phyloP scores from a whole-genome alignment of 495 filamentous ascomycete species.

The Talaromyces liani region DNA sequence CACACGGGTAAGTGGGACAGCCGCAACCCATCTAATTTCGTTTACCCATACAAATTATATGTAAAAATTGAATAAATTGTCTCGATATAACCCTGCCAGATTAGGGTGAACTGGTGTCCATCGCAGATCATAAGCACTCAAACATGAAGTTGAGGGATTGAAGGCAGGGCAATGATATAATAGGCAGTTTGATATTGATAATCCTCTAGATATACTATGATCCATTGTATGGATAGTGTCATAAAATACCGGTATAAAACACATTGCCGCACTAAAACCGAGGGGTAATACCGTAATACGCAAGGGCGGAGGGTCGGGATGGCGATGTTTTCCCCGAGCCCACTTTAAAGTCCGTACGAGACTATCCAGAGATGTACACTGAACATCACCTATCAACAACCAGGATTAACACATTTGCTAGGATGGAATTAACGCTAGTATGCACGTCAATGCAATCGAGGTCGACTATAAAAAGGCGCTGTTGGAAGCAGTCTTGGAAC shows the following conservation, averaged over 20 bases:
- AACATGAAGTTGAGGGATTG: not conserved
- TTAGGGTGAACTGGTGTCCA: too few relatives aligned
- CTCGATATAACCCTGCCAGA: too few relatives aligned
- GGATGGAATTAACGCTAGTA: not conserved
- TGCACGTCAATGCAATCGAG: not conserved
- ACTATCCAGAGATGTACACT: not conserved
- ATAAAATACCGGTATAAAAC: not conserved
- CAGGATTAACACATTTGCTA: not conserved
- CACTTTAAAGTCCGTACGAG: not conserved
- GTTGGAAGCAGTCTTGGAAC: not conserved
- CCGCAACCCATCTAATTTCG: too few relatives aligned
- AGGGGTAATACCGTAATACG: not conserved
- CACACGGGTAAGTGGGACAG: too few relatives aligned
- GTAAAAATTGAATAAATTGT: too few relatives aligned
- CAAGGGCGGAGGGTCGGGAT: not conserved
- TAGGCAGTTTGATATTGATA: not conserved
- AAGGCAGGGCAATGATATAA: not conserved
- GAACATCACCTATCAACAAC: not conserved
- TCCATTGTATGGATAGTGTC: not conserved
- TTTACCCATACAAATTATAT: too few relatives aligned
- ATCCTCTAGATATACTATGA: not conserved
- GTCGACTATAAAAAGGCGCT: not conserved
- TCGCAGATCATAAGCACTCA: too few relatives aligned
- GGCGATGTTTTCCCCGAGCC: constrained; percentile 2
- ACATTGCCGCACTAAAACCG: not conserved